Conservation (phyloP, 2,329 filamentous ascomycete species). For the Arthrobotrys megalospora region DNA sequence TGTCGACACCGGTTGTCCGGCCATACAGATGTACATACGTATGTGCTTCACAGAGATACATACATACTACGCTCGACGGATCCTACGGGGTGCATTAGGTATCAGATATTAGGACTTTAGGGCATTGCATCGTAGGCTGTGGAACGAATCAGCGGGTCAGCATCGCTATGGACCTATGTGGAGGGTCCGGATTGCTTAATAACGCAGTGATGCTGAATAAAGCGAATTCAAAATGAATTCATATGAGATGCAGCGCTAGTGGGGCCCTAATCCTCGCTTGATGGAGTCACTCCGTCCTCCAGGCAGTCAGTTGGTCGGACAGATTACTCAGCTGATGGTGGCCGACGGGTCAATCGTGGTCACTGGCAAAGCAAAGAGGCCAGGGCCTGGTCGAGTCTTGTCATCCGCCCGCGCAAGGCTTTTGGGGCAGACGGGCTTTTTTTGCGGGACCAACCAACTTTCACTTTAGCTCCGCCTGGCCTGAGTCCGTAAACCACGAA, state of each 20-base stretch:
- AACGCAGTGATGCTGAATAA: constrained; percentile 2
- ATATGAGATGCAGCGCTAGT: constrained; percentile 12
- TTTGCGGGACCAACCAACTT: background rate
- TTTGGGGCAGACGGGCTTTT: constrained; percentile 5
- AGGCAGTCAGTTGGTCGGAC: constrained; percentile 34
- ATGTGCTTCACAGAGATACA: background rate
- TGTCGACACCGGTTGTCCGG: constrained; percentile 12
- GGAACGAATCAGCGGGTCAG: background rate
- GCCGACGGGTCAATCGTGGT: constrained; percentile 32
- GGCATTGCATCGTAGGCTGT: background rate
- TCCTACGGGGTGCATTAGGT: background rate
- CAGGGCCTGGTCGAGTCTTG: constrained; percentile 11
- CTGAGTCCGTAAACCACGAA: constrained; percentile 32
- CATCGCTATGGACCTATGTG: background rate
- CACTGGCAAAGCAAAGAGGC: constrained; percentile 11
- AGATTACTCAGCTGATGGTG: constrained; percentile 40
- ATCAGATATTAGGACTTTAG: no score
- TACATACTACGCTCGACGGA: background rate
- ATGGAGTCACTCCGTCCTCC: constrained; percentile 11
- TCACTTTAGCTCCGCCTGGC: constrained; percentile 20
- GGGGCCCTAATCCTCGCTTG: constrained; percentile 20
- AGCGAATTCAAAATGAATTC: constrained; percentile 12
- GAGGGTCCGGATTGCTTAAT: background rate
- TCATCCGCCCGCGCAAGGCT: constrained; percentile 21
- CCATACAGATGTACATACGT: constrained; percentile 8